phyloP scores from a whole-genome alignment of 148 eudicot genomes.

The Camellia sinensis region DNA sequence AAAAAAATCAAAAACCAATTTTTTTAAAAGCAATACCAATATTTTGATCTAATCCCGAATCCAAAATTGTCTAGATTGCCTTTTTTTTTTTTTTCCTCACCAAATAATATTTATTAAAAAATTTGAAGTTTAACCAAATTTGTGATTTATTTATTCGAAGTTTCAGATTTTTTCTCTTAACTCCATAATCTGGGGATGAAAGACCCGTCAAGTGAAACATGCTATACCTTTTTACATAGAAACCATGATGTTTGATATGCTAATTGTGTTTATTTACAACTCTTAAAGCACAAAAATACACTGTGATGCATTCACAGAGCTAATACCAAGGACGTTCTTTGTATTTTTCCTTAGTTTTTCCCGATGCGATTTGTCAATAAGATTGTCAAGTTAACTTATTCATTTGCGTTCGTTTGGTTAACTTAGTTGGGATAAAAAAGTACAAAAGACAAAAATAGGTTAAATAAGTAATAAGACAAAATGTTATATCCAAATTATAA shows the following conservation, averaged over 20 bases:
- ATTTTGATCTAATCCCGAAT: neutral
- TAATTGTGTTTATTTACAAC: too few relatives aligned
- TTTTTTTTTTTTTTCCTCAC: neutral
- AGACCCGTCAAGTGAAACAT: neutral
- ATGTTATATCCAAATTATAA: too few relatives aligned
- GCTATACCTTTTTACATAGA: too few relatives aligned
- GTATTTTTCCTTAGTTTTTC: neutral
- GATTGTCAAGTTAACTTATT: neutral
- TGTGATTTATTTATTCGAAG: neutral
- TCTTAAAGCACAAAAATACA: too few relatives aligned
- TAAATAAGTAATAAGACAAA: too few relatives aligned
- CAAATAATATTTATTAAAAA: neutral
- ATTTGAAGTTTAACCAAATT: neutral
- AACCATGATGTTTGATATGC: too few relatives aligned
- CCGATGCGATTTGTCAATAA: neutral
- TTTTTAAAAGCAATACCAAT: too few relatives aligned
- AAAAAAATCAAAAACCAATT: too few relatives aligned
- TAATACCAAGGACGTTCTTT: too few relatives aligned
- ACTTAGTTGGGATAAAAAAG: neutral
- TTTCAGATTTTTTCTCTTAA: neutral
- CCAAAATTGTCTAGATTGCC: neutral
- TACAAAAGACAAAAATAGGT: too few relatives aligned
- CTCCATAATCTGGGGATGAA: constrained; percentile 2
- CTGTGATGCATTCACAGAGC: too few relatives aligned
- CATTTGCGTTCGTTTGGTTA: too few relatives aligned